Evolutionary conservation across 139 green algal species (phyloP).

Genomic region (Chlorella sp.): DNA sequence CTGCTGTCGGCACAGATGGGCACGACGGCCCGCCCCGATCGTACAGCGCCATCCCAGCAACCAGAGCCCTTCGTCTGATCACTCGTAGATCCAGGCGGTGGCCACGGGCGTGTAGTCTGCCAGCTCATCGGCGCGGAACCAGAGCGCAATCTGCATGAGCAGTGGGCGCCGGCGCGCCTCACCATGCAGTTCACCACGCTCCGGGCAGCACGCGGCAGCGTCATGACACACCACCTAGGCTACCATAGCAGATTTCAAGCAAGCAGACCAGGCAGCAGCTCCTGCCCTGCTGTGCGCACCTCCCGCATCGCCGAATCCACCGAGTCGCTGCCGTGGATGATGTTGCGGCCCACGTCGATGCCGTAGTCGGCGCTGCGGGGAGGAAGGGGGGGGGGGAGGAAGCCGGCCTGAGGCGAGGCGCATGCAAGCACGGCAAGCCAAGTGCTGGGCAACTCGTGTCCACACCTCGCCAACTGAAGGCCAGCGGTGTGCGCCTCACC

Average conservation of each 20-base stretch:
- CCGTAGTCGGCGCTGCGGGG: slow-evolving; percentile 62
- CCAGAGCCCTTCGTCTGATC: too few species aligned
- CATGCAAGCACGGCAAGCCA: too few species aligned
- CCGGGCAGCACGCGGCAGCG: background rate
- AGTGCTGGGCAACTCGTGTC: too few species aligned
- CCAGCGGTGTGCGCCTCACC: slow-evolving; percentile 31
- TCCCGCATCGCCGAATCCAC: slow-evolving; percentile 70
- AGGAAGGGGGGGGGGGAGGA: too few species aligned
- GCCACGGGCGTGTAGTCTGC: slow-evolving; percentile 53
- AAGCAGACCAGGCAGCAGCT: background rate
- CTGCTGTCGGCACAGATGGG: too few species aligned
- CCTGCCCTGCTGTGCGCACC: background rate
- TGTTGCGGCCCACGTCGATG: slow-evolving; percentile 73
- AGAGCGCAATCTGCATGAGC: slow-evolving; percentile 68
- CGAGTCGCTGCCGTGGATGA: slow-evolving; percentile 77
- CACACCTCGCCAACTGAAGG: too few species aligned
- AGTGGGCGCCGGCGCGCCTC: background rate
- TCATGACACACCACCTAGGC: background rate
- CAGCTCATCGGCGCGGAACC: slow-evolving; percentile 73
- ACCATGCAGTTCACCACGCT: background rate
- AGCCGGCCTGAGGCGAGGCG: too few species aligned
- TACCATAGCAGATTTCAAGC: background rate
- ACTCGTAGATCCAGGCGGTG: slow-evolving; percentile 75
- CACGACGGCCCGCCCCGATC: too few species aligned
- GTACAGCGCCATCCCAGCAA: too few species aligned